Conservation (phyloP, 805 yeast species). For the Lipomyces kockii region DNA sequence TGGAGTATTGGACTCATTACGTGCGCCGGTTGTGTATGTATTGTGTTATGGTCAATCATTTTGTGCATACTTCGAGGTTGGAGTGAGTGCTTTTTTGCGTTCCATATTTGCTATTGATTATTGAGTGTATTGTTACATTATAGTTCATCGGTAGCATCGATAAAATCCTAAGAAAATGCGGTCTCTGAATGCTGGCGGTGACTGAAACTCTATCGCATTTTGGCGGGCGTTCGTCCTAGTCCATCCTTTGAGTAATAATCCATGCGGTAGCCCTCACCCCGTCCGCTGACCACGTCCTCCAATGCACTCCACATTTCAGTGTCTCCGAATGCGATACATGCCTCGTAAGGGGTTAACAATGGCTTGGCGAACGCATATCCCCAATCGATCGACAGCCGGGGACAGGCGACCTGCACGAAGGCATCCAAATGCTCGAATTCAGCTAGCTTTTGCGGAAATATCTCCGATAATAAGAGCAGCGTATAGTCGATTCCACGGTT, state of each 20-base stretch:
- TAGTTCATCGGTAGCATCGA: too few relatives aligned
- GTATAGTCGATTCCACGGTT: constrained; percentile 69
- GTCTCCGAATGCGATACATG: constrained; percentile 81
- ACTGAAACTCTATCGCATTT: background rate
- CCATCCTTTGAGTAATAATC: constrained; percentile 91
- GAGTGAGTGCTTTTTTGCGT: background rate
- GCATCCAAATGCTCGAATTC: constrained; percentile 93
- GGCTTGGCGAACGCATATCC: constrained; percentile 97
- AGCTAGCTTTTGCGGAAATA: constrained; percentile 88
- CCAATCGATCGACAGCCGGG: constrained; percentile 95
- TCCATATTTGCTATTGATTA: background rate
- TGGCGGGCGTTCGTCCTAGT: constrained; percentile 35
- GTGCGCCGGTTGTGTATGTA: background rate
- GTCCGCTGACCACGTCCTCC: constrained; percentile 36
- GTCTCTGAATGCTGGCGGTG: too few relatives aligned
- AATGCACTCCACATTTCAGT: constrained; percentile 66
- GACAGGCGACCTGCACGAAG: constrained; percentile 97
- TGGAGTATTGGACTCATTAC: background rate
- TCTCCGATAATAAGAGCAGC: constrained; percentile 85
- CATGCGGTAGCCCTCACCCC: constrained; percentile 76
- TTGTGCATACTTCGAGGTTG: background rate
- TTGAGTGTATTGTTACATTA: background rate
- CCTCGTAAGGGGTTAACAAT: constrained; percentile 90
- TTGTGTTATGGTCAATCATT: constrained; percentile 1
- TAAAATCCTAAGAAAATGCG: too few relatives aligned